Evolutionary conservation across 2,329 filamentous ascomycete species (phyloP).

Genomic region (Penicillium sp.): DNA sequence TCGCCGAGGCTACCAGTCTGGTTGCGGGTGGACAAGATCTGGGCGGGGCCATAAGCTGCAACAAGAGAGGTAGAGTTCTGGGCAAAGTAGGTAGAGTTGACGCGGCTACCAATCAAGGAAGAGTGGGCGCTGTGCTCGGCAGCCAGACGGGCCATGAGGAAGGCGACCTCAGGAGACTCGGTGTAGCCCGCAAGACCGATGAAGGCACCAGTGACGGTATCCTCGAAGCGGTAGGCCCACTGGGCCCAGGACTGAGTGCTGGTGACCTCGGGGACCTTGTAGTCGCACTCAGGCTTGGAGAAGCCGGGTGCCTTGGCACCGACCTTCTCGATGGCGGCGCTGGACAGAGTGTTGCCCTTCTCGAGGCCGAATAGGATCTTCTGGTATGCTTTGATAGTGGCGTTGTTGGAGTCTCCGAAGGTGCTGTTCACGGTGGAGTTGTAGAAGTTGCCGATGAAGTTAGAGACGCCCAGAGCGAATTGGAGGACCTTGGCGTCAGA

Average conservation of each 20-base stretch:
- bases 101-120: conserved; percentile 21
- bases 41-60: conserved; percentile 22
- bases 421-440: conserved; percentile 24
- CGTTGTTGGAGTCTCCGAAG: conserved; percentile 19
- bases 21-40: conserved; percentile 21
- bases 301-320: conserved; percentile 16
- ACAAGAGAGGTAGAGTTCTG: conserved; percentile 22
- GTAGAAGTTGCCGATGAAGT: conserved; percentile 26
- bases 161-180: conserved; percentile 29
- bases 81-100: conserved; percentile 16
- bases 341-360: conserved; percentile 23
- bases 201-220: conserved; percentile 22
- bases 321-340: conserved; percentile 25
- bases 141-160: conserved; percentile 29
- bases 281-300: conserved; percentile 21
- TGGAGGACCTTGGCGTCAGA: conserved; percentile 21
- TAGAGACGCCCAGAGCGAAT: conserved; percentile 25
- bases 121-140: conserved; percentile 26
- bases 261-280: conserved; percentile 18
- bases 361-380: conserved; percentile 21
- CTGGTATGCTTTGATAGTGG: conserved; percentile 19
- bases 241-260: conserved; percentile 17
- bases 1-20: conserved; percentile 24
- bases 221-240: conserved; percentile 23
- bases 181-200: conserved; percentile 30